Evolutionary conservation across 495 filamentous ascomycete genomes (phyloP).

Genomic region (Podospora anserina): DNA sequence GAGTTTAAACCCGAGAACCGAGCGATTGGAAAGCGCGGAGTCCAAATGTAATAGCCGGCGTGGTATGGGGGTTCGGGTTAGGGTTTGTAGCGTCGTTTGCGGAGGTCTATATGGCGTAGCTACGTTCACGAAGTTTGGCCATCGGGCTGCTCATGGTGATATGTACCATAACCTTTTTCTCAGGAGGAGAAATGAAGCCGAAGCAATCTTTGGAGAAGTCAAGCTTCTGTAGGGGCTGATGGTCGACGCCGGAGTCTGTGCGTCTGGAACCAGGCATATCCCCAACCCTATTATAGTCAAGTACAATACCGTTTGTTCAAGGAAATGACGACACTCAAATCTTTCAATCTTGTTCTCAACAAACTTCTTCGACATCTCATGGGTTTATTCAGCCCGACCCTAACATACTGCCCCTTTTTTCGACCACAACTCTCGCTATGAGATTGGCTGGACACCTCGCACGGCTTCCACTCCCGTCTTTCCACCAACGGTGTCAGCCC

Average conservation of each 20-base stretch:
- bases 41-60: background rate
- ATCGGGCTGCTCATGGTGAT: no score
- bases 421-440: background rate
- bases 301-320: background rate
- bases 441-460: background rate
- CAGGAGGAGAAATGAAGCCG: no score
- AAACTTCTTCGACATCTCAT: background rate
- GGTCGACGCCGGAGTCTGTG: no score
- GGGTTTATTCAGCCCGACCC: no score
- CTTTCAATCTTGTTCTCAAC: background rate
- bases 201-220: no score
- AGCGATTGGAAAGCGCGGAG: background rate
- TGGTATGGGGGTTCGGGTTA: background rate
- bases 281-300: background rate
- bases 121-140: no score
- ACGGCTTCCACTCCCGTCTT: constrained; percentile 3
- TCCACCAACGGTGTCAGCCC: background rate
- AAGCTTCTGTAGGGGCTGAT: no score
- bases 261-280: background rate
- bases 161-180: no score
- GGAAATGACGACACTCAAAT: background rate
- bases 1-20: background rate
- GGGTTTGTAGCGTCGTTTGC: background rate
- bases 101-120: no score
- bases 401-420: background rate